Percentiles rank a stretch among this genome's conserved stretches.
Evolutionary conservation across 2,329 filamentous ascomycete genomes (phyloP).

Genomic region (Stachybotrys chlorohalonatus): DNA sequence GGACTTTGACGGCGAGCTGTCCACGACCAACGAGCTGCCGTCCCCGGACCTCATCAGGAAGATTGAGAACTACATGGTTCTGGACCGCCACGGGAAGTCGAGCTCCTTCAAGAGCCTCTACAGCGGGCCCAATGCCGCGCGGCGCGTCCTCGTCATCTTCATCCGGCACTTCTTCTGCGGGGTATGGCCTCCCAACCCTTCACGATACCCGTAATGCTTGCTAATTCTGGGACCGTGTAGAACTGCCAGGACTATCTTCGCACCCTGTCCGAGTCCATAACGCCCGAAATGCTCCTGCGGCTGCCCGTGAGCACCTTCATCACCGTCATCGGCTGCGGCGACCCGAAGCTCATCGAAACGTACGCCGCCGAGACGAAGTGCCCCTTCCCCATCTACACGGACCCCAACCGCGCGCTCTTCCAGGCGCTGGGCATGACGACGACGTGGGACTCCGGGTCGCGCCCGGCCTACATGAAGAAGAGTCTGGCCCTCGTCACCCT

Average conservation of each 20-base stretch:
- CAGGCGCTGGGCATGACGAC: slow-evolving; percentile 58
- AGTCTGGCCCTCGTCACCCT: slow-evolving; percentile 40
- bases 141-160: slow-evolving; percentile 61
- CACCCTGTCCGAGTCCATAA: slow-evolving; percentile 49
- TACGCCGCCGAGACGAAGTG: slow-evolving; percentile 56
- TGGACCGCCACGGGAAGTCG: slow-evolving; percentile 51
- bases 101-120: slow-evolving; percentile 56
- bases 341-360: slow-evolving; percentile 56
- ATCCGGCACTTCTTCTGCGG: slow-evolving; percentile 76
- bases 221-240: slow-evolving; percentile 24
- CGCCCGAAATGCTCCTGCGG: slow-evolving; percentile 36
- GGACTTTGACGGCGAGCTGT: slow-evolving; percentile 48
- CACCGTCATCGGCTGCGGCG: slow-evolving; percentile 63
- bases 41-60: slow-evolving; percentile 35
- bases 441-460: slow-evolving; percentile 48
- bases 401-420: slow-evolving; percentile 60
- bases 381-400: slow-evolving; percentile 68
- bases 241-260: slow-evolving; percentile 70
- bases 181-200: slow-evolving; percentile 33
- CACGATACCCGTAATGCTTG: slow-evolving; percentile 5
- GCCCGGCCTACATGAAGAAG: slow-evolving; percentile 56
- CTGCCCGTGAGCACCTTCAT: slow-evolving; percentile 53
- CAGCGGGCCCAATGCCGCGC: slow-evolving; percentile 40
- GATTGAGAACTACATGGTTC: slow-evolving; percentile 47
- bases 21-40: slow-evolving; percentile 47